These are phyloP conservation scores for Nemania diffusa DNA, from an alignment of 2,329 filamentous ascomycete species.

Conservation along the genomic window DNA sequence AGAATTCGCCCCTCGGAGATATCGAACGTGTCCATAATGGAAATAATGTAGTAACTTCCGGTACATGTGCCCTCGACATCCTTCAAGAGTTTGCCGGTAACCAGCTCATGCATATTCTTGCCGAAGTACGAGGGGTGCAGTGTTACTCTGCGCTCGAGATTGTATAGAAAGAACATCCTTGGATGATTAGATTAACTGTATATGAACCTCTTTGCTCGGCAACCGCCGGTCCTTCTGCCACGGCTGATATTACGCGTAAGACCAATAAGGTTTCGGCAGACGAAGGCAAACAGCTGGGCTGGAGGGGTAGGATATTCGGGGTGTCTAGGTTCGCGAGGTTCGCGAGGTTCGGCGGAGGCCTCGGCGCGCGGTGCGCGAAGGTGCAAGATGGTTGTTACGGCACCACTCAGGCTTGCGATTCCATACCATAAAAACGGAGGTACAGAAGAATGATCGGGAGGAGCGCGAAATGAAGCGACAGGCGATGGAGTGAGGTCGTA, in stretches of 20 bases:
- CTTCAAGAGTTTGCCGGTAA: conserved; percentile 87
- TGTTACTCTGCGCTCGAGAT: conserved; percentile 93
- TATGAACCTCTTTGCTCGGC: background rate
- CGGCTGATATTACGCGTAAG: background rate
- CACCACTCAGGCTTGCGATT: conserved; percentile 17
- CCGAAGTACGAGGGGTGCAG: conserved; percentile 98
- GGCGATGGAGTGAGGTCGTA: background rate
- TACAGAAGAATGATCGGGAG: background rate
- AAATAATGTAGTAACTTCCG: conserved; percentile 96
- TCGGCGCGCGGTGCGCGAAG: conserved; percentile 30
- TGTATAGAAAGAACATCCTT: conserved; percentile 97
- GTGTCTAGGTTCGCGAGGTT: conserved; percentile 7
- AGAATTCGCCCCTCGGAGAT: conserved; percentile 94
- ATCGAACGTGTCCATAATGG: conserved; percentile 95
- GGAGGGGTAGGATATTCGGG: background rate
- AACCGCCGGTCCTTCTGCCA: background rate
- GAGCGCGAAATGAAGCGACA: background rate
- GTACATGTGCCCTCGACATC: conserved; percentile 97
- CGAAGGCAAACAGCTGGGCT: background rate
- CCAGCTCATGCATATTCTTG: conserved; percentile 89
- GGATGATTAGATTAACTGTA: background rate
- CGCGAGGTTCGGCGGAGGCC: conserved; percentile 21
- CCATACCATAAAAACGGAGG: conserved; percentile 21
- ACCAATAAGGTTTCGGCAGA: conserved; percentile 6
- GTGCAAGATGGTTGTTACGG: conserved; percentile 24